phyloP scores from a whole-genome alignment of 352 stramenopile genomes.

The Globisporangium abappressorium region DNA sequence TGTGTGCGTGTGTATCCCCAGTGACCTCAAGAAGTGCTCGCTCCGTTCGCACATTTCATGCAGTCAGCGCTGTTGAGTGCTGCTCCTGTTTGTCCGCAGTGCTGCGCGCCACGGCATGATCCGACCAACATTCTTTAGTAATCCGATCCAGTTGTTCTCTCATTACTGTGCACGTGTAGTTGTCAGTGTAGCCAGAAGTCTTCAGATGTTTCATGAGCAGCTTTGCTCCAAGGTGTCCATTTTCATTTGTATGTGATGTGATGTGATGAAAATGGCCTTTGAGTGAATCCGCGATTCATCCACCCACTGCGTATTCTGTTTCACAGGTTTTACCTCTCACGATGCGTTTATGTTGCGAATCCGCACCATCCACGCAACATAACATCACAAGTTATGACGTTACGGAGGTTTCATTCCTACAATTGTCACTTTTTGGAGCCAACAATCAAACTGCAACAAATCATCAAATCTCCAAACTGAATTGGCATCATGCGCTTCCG shows the following conservation, averaged over 20 bases:
- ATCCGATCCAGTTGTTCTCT: slow-evolving; percentile 64
- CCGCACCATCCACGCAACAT: background rate
- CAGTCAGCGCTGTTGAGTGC: slow-evolving; percentile 12
- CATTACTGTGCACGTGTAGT: background rate
- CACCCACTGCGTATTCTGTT: background rate
- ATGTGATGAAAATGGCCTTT: background rate
- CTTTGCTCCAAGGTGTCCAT: background rate
- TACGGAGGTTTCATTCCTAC: background rate
- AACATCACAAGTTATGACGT: background rate
- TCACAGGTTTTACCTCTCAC: background rate
- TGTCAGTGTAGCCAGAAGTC: background rate
- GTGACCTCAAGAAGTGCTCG: slow-evolving; percentile 21
- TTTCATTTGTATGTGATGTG: background rate
- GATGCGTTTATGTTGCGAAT: background rate
- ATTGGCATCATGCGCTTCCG: slow-evolving; percentile 67
- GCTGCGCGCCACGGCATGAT: slow-evolving; percentile 31
- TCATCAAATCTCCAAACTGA: background rate
- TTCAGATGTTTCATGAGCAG: background rate
- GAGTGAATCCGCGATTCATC: background rate
- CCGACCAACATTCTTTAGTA: slow-evolving; percentile 71
- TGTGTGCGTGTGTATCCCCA: slow-evolving; percentile 23
- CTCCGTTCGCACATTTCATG: slow-evolving; percentile 18
- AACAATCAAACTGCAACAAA: background rate
- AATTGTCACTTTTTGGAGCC: background rate
- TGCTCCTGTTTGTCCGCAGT: slow-evolving; percentile 4